Evolutionary conservation across 1,284 basidiomycete genomes (phyloP).

Genomic region (Ustilago loliicola): DNA sequence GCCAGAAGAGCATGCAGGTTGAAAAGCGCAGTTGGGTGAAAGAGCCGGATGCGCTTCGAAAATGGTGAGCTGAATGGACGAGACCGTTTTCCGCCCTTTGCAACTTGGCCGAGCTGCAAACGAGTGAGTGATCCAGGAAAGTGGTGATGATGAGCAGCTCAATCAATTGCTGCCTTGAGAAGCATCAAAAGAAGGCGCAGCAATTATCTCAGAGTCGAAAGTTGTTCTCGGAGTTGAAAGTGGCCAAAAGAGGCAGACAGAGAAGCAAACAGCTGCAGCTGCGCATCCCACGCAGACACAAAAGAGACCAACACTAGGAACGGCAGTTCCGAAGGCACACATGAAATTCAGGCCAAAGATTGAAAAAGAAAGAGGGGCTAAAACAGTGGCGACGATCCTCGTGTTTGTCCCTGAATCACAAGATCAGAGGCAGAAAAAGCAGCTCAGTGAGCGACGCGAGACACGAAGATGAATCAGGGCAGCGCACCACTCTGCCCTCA

Average conservation of each 20-base stretch:
- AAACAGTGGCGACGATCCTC: background rate
- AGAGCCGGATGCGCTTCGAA: background rate
- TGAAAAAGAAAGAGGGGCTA: background rate
- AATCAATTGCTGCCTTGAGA: background rate
- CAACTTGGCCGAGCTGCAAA: background rate
- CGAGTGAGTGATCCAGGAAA: background rate
- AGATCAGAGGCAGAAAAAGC: too few relatives aligned
- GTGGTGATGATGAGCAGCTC: slow-evolving; percentile 7
- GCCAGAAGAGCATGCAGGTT: background rate
- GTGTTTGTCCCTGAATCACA: background rate
- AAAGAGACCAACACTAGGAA: slow-evolving; percentile 9
- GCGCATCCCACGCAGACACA: slow-evolving; percentile 6
- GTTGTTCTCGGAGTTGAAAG: slow-evolving; percentile 11
- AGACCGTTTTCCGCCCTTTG: background rate
- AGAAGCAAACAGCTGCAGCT: slow-evolving; percentile 10
- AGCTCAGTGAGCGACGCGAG: background rate
- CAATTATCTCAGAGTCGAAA: background rate
- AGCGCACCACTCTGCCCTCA: background rate
- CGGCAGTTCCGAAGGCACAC: slow-evolving; percentile 1
- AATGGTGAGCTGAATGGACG: background rate
- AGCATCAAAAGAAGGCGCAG: too few relatives aligned
- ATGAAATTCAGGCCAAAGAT: slow-evolving; percentile 1
- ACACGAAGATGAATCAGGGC: slow-evolving; percentile 8
- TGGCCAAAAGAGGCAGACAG: background rate
- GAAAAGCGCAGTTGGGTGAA: background rate